Evolutionary conservation across 345 rosid genomes (phyloP).

Genomic region (Rhodamnia rubescens): DNA sequence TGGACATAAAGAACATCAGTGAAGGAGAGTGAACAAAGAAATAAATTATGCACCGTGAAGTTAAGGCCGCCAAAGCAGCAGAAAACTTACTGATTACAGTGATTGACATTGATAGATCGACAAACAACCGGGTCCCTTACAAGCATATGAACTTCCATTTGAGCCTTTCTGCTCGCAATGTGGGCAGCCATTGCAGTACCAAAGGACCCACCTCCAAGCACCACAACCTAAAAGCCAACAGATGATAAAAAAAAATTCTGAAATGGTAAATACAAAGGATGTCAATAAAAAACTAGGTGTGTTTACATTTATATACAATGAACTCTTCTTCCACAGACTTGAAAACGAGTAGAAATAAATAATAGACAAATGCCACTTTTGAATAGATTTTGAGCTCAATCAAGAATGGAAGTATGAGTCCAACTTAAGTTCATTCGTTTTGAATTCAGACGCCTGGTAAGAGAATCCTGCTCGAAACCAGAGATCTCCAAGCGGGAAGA

Average conservation of each 20-base stretch:
- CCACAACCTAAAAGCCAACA: conserved; percentile 55
- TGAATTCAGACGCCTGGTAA: background rate
- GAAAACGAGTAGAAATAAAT: background rate
- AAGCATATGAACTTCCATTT: conserved; percentile 69
- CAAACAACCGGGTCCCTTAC: conserved; percentile 69
- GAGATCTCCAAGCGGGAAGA: background rate
- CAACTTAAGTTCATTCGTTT: background rate
- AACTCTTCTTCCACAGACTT: background rate
- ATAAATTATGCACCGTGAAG: background rate
- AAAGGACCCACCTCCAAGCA: conserved; percentile 95
- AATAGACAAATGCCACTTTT: background rate
- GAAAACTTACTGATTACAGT: conserved; percentile 37
- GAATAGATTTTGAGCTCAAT: background rate
- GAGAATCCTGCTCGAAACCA: background rate
- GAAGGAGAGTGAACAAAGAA: background rate
- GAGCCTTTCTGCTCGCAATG: conserved; percentile 57
- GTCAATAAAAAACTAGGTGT: background rate
- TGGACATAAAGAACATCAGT: conserved; percentile 3
- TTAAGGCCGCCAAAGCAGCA: background rate
- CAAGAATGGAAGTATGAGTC: background rate
- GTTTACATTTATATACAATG: background rate
- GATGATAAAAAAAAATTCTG: background rate
- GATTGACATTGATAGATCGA: conserved; percentile 49
- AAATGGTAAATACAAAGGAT: background rate
- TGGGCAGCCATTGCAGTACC: conserved; percentile 97